phyloP scores from a whole-genome alignment of 306 rosid genomes.

The Mimosa pudica region DNA sequence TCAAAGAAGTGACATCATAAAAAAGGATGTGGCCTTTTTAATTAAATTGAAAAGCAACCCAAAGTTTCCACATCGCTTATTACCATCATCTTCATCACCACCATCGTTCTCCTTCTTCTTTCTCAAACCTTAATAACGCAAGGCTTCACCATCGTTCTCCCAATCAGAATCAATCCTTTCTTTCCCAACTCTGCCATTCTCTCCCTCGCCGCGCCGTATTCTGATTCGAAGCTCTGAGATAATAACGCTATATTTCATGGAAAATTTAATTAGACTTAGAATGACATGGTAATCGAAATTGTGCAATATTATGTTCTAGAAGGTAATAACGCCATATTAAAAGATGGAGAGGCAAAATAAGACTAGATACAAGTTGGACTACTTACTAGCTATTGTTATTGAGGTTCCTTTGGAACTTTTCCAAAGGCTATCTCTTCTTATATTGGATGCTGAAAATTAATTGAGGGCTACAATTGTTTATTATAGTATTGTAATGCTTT shows the following conservation, averaged over 20 bases:
- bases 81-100: too few species aligned
- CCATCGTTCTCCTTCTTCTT: too few species aligned
- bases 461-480: neutral
- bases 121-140: too few species aligned
- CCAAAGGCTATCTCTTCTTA: conserved; percentile 3
- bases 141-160: too few species aligned
- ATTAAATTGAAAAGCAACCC: too few species aligned
- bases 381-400: neutral
- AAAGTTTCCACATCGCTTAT: too few species aligned
- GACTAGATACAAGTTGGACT: neutral
- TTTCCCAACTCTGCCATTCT: too few species aligned
- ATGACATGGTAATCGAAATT: neutral
- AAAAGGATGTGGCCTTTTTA: too few species aligned
- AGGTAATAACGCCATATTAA: neutral
- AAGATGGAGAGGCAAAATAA: neutral
- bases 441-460: neutral
- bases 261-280: neutral
- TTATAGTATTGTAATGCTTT: neutral
- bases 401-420: neutral
- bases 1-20: too few species aligned
- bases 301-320: conserved; percentile 6
- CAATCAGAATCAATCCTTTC: too few species aligned
- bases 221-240: too few species aligned
- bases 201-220: too few species aligned
- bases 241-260: neutral